These are phyloP conservation scores for Gnomoniopsis smithogilvyi DNA, from an alignment of 2,329 filamentous ascomycete species.

Conservation along the genomic window DNA sequence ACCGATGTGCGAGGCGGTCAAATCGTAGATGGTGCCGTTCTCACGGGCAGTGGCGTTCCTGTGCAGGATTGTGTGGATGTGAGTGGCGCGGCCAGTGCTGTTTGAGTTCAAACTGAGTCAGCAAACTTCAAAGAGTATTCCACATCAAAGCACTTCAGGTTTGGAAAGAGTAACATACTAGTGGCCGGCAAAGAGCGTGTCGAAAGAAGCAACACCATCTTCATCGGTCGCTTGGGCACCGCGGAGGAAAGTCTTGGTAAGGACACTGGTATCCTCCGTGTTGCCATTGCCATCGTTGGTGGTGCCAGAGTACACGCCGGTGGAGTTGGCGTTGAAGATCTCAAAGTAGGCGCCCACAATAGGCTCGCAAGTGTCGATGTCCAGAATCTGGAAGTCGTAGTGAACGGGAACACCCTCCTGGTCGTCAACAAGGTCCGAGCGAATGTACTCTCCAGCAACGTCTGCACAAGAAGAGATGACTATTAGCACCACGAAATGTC, in stretches of 20 bases:
- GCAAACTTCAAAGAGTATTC: no score
- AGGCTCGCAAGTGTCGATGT: conserved; percentile 49
- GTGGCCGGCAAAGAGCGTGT: conserved; percentile 44
- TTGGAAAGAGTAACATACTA: no score
- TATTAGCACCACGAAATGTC: neutral
- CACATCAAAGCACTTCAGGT: no score
- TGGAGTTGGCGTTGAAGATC: conserved; percentile 47
- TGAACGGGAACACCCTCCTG: conserved; percentile 45
- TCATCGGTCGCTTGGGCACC: conserved; percentile 43
- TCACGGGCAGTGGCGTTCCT: conserved; percentile 29
- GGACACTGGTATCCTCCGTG: conserved; percentile 14
- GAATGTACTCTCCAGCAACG: conserved; percentile 47
- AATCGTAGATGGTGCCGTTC: conserved; percentile 39
- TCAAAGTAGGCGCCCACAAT: conserved; percentile 45
- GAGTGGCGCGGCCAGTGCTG: conserved; percentile 37
- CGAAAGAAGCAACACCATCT: conserved; percentile 47
- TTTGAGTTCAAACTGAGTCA: no score
- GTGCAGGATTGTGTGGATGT: conserved; percentile 34
- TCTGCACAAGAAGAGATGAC: conserved; percentile 16
- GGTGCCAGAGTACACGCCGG: conserved; percentile 39
- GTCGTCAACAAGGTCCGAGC: conserved; percentile 44
- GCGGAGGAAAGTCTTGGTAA: conserved; percentile 42
- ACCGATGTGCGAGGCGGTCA: conserved; percentile 25
- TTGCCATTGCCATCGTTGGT: conserved; percentile 26
- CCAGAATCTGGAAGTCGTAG: conserved; percentile 50